Evolutionary conservation across 2,329 filamentous ascomycete genomes (phyloP).

Genomic region (Lachnellula occidentalis): DNA sequence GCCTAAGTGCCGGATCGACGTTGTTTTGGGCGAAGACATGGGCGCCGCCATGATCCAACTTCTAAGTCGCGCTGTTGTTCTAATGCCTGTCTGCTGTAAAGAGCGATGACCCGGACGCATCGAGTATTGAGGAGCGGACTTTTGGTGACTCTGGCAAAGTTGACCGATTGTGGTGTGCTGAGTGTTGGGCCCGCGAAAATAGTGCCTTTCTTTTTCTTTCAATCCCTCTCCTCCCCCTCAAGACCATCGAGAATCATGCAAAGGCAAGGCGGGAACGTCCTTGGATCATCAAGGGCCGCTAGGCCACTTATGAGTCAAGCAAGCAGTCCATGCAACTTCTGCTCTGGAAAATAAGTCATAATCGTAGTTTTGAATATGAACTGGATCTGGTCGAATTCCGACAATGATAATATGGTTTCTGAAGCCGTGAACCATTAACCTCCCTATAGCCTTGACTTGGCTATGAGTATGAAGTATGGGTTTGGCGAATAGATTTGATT

Average conservation of each 20-base stretch:
- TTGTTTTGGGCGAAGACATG: no score
- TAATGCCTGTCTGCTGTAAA: no score
- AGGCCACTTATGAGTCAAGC: constrained; percentile 16
- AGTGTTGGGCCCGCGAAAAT: no score
- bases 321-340: background rate
- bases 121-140: no score
- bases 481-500: constrained; percentile 21
- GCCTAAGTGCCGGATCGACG: no score
- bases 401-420: constrained; percentile 9
- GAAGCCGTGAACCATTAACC: constrained; percentile 6
- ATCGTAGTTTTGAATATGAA: constrained; percentile 13
- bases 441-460: constrained; percentile 4
- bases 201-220: no score
- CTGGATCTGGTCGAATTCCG: constrained; percentile 9
- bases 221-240: constrained; percentile 5
- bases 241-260: constrained; percentile 17
- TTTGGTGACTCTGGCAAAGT: no score
- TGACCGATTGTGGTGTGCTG: no score
- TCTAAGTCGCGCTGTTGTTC: no score
- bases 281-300: constrained; percentile 13
- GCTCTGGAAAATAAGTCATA: background rate
- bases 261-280: constrained; percentile 21
- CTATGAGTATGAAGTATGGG: constrained; percentile 2
- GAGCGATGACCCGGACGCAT: no score
- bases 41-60: no score